Evolutionary conservation across 768 basidiomycete species (phyloP).

Genomic region (Strobilomyces echinocephalus): DNA sequence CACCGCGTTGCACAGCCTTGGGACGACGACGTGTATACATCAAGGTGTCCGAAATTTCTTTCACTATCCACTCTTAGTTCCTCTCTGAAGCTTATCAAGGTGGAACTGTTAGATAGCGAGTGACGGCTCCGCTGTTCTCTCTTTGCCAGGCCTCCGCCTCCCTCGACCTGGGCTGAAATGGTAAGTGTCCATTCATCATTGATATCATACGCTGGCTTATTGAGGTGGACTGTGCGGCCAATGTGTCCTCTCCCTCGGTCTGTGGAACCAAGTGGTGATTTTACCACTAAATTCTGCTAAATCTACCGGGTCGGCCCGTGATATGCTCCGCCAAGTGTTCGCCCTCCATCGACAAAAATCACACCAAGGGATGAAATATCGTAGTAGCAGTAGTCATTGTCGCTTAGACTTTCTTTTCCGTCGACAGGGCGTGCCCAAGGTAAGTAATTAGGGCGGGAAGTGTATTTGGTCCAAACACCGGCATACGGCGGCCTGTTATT

Average conservation of each 20-base stretch:
- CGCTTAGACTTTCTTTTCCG: conserved; percentile 9
- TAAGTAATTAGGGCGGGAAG: conserved; percentile 24
- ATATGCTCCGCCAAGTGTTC: neutral
- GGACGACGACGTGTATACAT: conserved; percentile 5
- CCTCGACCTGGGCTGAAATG: neutral
- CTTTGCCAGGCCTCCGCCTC: no score
- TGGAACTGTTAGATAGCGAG: neutral
- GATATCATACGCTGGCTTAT: neutral
- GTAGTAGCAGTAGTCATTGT: conserved; percentile 13
- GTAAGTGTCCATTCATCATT: conserved; percentile 5
- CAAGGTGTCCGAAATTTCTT: neutral
- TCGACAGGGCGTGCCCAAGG: conserved; percentile 14
- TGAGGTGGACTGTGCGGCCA: neutral
- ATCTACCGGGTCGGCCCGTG: neutral
- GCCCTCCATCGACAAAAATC: neutral
- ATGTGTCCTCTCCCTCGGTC: neutral
- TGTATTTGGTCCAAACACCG: conserved; percentile 32
- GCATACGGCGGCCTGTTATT: conserved; percentile 25
- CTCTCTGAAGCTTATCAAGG: neutral
- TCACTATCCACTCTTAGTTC: neutral
- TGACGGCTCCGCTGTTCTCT: neutral
- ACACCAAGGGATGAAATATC: neutral
- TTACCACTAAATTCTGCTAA: neutral
- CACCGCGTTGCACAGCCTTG: conserved; percentile 25
- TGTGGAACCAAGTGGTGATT: conserved; percentile 3